Percentiles rank a stretch among this genome's conserved stretches.
phyloP scores from a whole-genome alignment of 2,329 filamentous ascomycete genomes.

The Cladophialophora bantiana region DNA sequence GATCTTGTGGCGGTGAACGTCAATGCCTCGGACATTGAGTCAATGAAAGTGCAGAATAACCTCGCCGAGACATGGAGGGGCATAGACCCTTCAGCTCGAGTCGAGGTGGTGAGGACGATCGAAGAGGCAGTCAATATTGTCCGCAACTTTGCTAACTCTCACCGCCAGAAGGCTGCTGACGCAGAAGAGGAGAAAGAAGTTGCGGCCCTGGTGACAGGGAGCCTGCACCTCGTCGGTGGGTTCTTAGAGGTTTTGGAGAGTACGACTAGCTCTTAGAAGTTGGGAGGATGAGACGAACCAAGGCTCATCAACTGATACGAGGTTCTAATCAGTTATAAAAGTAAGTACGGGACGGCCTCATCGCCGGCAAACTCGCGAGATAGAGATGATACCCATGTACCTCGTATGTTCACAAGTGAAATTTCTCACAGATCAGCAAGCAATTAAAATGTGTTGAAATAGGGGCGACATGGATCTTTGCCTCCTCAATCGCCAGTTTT shows the following conservation, averaged over 20 bases:
- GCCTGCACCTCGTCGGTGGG: slow-evolving; percentile 82
- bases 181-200: slow-evolving; percentile 51
- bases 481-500: not conserved
- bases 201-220: slow-evolving; percentile 79
- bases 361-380: not conserved
- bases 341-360: slow-evolving; percentile 10
- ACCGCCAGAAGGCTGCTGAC: slow-evolving; percentile 30
- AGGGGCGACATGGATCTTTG: not conserved
- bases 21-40: slow-evolving; percentile 64
- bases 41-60: slow-evolving; percentile 70
- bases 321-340: not conserved
- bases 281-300: not conserved
- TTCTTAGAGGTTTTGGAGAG: slow-evolving; percentile 74
- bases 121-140: slow-evolving; percentile 71
- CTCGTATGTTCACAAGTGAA: not conserved
- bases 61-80: slow-evolving; percentile 68
- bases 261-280: not conserved
- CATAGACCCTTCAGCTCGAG: slow-evolving; percentile 59
- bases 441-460: not conserved
- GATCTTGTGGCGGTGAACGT: slow-evolving; percentile 70
- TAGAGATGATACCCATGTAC: slow-evolving; percentile 4
- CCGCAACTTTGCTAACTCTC: slow-evolving; percentile 50
- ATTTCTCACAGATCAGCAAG: not conserved
- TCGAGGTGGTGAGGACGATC: slow-evolving; percentile 69
- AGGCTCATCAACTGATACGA: slow-evolving; percentile 5